Evolutionary conservation across 352 stramenopile genomes (phyloP), one percentile per base, ranked within the genome.

Genomic region (Globisporangium middletonii): DNA sequence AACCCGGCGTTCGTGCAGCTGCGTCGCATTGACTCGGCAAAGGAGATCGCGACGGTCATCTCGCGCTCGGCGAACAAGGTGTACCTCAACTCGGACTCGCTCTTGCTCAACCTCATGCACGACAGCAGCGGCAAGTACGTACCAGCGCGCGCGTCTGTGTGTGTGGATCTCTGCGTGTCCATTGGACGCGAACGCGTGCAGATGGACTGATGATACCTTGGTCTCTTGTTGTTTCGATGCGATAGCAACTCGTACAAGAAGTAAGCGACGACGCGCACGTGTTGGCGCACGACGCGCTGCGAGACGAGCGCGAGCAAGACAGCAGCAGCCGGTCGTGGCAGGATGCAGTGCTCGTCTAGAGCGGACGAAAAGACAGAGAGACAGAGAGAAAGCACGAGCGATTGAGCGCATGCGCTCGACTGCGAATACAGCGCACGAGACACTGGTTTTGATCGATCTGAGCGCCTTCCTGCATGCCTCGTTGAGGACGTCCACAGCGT

Each of bases 1-100:
- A 99, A 99, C 82, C 97, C 97, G 59, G 98, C 94, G 46, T 99
- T 99, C 78, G 96, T 99, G 77, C 95, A 99, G 76, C 79, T 99
- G 61, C 90, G 97, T 78, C 91, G 96, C 59, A 98, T 99, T 67
- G 97, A 99, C 72, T 93, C 97, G 26, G 97, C 98, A 35, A 98
- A 98, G 75, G 97, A 99, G 55, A 99, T 99, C 76, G 97, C 98
- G 51, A 86, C 93, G 57, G 96, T 97, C 62, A 96, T 99, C 54
- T 89, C 92, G 16, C 79, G 77, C 54, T 98, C 89, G 70, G 84
- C 92, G 60, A 99, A 99, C 79, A 98, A 97, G 72, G 89, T 99
- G 11, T 99, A 99, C 79, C 77, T 99, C 65, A 98, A 91, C 72
- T 96, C 96, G 69, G 96, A 99, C 75, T 98, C 89, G 50, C 83